A percentile compares a stretch with the other conserved stretches of the same genome.
These are phyloP conservation scores for Pleurotus sapidus DNA, from an alignment of 768 basidiomycete species.

Conservation along the genomic window DNA sequence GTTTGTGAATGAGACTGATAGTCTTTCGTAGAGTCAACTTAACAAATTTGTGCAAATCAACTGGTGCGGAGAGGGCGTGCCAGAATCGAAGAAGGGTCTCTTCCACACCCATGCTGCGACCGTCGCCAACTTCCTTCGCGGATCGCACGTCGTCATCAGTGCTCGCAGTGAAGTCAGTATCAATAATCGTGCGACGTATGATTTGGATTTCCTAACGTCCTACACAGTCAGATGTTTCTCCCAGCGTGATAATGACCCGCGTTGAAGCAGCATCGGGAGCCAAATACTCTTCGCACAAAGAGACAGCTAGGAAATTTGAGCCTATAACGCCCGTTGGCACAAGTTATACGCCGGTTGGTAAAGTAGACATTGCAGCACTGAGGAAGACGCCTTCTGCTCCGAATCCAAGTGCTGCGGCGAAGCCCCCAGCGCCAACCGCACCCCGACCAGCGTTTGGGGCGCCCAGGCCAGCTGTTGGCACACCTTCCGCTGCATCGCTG, in stretches of 20 bases:
- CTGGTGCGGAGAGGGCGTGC: conserved; percentile 98
- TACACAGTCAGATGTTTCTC: conserved; percentile 72
- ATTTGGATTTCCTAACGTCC: neutral
- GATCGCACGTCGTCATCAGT: conserved; percentile 81
- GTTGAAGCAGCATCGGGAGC: conserved; percentile 91
- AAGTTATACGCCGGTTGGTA: conserved; percentile 73
- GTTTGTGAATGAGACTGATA: conserved; percentile 3
- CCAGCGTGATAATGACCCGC: conserved; percentile 77
- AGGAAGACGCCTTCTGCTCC: conserved; percentile 30
- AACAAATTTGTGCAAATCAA: conserved; percentile 94
- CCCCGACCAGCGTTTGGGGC: conserved; percentile 48
- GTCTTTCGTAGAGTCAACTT: conserved; percentile 59
- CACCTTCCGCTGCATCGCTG: conserved; percentile 37
- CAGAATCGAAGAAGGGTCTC: conserved; percentile 86
- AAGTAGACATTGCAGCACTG: conserved; percentile 63
- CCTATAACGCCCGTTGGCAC: conserved; percentile 83
- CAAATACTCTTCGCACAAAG: conserved; percentile 83
- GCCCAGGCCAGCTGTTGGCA: conserved; percentile 22
- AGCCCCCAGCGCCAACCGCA: conserved; percentile 38
- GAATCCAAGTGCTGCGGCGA: conserved; percentile 17
- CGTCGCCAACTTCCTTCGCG: conserved; percentile 77
- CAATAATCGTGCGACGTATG: neutral
- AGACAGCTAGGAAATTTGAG: conserved; percentile 67
- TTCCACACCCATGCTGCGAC: conserved; percentile 86
- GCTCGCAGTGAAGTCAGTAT: conserved; percentile 78